phyloP scores from a whole-genome alignment of 345 rosid genomes.

The Geranium brycei region DNA sequence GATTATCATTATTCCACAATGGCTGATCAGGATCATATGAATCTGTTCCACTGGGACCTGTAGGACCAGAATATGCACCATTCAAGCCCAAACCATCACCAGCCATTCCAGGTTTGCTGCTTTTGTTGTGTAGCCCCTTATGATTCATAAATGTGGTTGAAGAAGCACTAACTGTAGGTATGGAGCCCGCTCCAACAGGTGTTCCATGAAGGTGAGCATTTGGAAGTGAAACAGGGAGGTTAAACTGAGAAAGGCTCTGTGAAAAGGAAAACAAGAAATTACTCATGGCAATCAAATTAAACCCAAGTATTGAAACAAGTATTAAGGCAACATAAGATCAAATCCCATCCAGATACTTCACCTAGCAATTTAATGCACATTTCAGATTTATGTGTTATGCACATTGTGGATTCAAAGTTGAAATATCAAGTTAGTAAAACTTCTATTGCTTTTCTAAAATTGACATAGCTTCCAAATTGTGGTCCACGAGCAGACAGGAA shows the following conservation, averaged over 20 bases:
- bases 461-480: background rate
- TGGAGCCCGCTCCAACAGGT: slow-evolving; percentile 39
- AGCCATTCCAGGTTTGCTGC: slow-evolving; percentile 36
- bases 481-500: background rate
- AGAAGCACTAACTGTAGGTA: too few species aligned
- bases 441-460: background rate
- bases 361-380: background rate
- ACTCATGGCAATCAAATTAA: background rate
- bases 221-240: slow-evolving; percentile 87
- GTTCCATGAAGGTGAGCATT: slow-evolving; percentile 46
- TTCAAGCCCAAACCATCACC: slow-evolving; percentile 49
- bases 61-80: slow-evolving; percentile 38
- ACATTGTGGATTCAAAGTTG: too few species aligned
- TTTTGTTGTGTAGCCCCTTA: slow-evolving; percentile 33
- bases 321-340: too few species aligned
- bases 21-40: slow-evolving; percentile 98
- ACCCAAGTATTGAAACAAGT: background rate
- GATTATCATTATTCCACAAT: slow-evolving; percentile 67
- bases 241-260: slow-evolving; percentile 95
- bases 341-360: background rate
- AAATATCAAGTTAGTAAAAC: background rate
- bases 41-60: slow-evolving; percentile 47
- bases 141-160: slow-evolving; percentile 31
- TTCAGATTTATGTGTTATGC: background rate
- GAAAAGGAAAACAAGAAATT: slow-evolving; percentile 27